phyloP scores from a whole-genome alignment of 2,329 filamentous ascomycete species.

The Diplodia sapinea region DNA sequence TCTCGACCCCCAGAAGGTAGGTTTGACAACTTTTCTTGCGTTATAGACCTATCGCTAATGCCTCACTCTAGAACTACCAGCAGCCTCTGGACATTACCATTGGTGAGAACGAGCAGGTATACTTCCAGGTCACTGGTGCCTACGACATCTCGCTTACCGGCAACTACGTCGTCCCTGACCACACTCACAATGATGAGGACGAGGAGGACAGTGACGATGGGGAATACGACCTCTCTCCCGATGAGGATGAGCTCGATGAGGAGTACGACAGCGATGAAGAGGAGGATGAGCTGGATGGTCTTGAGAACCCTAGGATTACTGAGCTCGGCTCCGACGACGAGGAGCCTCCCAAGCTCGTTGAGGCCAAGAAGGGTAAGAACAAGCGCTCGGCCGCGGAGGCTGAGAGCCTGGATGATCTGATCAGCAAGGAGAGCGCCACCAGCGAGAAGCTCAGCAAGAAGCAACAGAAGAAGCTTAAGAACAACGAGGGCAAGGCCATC shows the following conservation, averaged over 20 bases:
- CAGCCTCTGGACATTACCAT: slow-evolving; percentile 94
- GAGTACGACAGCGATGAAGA: slow-evolving; percentile 57
- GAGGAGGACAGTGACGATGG: slow-evolving; percentile 62
- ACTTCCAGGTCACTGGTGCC: slow-evolving; percentile 88
- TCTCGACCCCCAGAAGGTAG: slow-evolving; percentile 88
- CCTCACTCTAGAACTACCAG: slow-evolving; percentile 76
- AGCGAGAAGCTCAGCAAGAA: slow-evolving; percentile 91
- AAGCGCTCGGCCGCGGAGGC: slow-evolving; percentile 83
- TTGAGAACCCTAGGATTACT: slow-evolving; percentile 80
- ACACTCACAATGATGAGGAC: slow-evolving; percentile 62
- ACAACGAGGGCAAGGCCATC: slow-evolving; percentile 92
- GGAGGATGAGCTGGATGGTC: slow-evolving; percentile 58
- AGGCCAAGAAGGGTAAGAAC: slow-evolving; percentile 77
- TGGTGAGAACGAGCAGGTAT: slow-evolving; percentile 84
- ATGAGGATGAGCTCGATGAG: slow-evolving; percentile 73
- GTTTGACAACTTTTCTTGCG: slow-evolving; percentile 37
- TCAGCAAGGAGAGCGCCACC: slow-evolving; percentile 67
- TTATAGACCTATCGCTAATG: slow-evolving; percentile 35
- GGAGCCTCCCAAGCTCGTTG: slow-evolving; percentile 62
- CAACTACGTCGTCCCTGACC: slow-evolving; percentile 84
- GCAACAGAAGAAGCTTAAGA: slow-evolving; percentile 97
- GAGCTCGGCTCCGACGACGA: slow-evolving; percentile 83
- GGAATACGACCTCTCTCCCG: slow-evolving; percentile 81
- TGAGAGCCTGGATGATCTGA: slow-evolving; percentile 77
- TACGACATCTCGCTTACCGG: slow-evolving; percentile 92